phyloP scores from a whole-genome alignment of 306 rosid genomes.

The Fagus sylvatica region DNA sequence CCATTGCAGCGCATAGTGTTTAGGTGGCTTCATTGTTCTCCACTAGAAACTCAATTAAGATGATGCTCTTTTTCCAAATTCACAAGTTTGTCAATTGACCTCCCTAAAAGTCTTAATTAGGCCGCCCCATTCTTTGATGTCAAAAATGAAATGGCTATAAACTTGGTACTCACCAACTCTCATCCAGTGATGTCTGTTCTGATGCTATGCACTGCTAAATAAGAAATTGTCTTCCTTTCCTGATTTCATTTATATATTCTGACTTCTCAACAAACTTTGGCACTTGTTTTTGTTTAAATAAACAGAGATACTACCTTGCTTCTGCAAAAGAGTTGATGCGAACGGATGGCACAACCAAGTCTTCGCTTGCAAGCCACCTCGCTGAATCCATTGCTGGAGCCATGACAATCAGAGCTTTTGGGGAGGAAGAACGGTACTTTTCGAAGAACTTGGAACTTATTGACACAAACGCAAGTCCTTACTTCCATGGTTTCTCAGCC shows the following conservation, averaged over 20 bases:
- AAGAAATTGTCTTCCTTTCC: neutral
- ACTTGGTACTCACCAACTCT: too few species aligned
- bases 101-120: neutral
- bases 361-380: constrained; percentile 34
- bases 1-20: neutral
- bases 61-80: neutral
- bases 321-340: constrained; percentile 40
- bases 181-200: too few species aligned
- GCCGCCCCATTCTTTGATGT: neutral
- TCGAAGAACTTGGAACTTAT: constrained; percentile 25
- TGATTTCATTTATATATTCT: neutral
- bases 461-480: constrained; percentile 31
- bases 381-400: constrained; percentile 36
- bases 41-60: too few species aligned
- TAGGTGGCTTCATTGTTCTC: neutral
- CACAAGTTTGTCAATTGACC: neutral
- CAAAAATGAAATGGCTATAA: too few species aligned
- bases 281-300: neutral
- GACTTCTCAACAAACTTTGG: neutral
- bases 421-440: constrained; percentile 24
- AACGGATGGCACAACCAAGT: constrained; percentile 39
- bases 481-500: constrained; percentile 36
- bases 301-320: constrained; percentile 27
- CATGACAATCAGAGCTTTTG: constrained; percentile 38
- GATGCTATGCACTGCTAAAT: too few species aligned